Conservation (phyloP, 306 rosid genomes). For the Cicer cuneatum region DNA sequence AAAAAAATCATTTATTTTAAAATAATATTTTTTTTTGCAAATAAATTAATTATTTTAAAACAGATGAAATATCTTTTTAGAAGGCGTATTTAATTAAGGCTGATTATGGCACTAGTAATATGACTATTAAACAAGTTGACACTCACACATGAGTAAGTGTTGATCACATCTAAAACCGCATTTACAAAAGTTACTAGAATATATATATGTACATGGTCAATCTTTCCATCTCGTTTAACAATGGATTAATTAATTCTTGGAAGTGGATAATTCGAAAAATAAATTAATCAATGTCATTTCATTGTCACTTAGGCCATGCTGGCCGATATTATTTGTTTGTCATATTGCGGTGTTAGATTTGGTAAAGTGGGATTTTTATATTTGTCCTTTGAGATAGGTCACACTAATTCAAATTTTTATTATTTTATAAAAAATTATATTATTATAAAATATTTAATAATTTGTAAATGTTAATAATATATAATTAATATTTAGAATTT, state of each 20-base stretch:
- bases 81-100: conserved; percentile 4
- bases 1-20: no score
- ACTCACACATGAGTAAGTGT: not conserved
- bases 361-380: not conserved
- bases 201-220: not conserved
- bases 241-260: conserved; percentile 4
- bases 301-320: conserved; percentile 28
- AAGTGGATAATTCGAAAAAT: conserved; percentile 23
- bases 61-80: not conserved
- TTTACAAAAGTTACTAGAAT: conserved; percentile 1
- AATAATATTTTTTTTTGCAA: not conserved
- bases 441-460: no score
- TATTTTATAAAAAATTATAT: no score
- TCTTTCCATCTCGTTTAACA: conserved; percentile 8
- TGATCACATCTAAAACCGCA: conserved; percentile 7
- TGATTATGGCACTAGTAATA: conserved; percentile 32
- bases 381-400: not conserved
- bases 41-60: not conserved
- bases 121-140: conserved; percentile 28
- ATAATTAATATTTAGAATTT: no score
- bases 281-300: conserved; percentile 11
- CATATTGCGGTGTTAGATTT: conserved; percentile 7
- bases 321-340: conserved; percentile 41
- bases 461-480: no score
- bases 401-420: not conserved